Base-by-base conservation (phyloP, 495 filamentous ascomycete genomes). In the Mytilinidion resinicola region DNA sequence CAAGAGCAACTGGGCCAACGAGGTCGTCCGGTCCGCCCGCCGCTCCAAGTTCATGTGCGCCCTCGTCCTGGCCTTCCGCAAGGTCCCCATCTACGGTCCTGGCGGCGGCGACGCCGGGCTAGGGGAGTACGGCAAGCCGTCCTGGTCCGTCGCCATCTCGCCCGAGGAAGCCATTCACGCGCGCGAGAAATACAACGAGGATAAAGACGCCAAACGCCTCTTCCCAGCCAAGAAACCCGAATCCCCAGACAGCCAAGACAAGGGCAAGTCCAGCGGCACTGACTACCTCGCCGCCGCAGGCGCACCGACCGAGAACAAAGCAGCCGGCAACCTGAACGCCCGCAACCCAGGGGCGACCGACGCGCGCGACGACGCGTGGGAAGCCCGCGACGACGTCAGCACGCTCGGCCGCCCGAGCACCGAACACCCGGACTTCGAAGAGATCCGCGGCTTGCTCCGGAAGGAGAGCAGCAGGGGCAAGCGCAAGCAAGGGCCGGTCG, bases 21-120 rank as follows among this genome's bases (percentile, higher is more conserved):
- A 96, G 59, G 79, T 82, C 33, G 78, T 97, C 39, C 85, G 92
- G 20, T 83, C 87, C 20, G 80, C 87, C 14, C 85, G 93, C 42
- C 86, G 91, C 53, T 93, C 88, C 66, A 96, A 95, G 71, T 96
- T 98, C 76, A 93, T 97, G 84, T 96, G 91, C 66, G 93, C 93
- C 3, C 78, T 98, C 41, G 85, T 95, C 7, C 74, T 90, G 9
- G 91, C 93, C 9, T 77, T 96, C 37, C 87, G 88, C 72, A 87
- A 84, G 71, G 81, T 98, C 14, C 90, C 89, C 4, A 95, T 98
- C 67, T 85, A 91, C 64, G 83, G 73, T 21, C 91, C 92, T 58
- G 91, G 88, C 30, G 88, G 81, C 37, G 88, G 85, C 43, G 77
- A 77, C 57, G 83, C 88, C 34, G 62, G 78, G 17, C 73, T 90